A percentile compares a stretch with the other conserved stretches of the same genome.
Evolutionary conservation across 768 basidiomycete species (phyloP).

Genomic region (Butyriboletus loyo): DNA sequence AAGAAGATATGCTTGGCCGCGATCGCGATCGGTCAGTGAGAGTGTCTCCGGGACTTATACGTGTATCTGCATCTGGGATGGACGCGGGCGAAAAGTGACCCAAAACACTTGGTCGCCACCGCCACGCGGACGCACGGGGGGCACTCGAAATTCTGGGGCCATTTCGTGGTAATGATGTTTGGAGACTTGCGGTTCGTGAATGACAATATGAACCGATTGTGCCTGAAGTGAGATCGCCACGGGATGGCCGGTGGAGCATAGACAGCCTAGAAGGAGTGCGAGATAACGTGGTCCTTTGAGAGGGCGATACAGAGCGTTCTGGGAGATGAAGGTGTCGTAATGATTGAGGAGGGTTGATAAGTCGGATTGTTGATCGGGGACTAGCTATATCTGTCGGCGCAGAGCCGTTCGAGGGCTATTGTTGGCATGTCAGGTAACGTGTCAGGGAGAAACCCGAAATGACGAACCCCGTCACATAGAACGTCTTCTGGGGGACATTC

Average conservation of each 20-base stretch:
- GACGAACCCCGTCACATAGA: conserved; percentile 24
- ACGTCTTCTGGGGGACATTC: conserved; percentile 24
- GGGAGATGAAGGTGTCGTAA: conserved; percentile 43
- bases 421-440: conserved; percentile 16
- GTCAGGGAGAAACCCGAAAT: conserved; percentile 20
- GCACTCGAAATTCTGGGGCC: conserved; percentile 1
- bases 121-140: conserved; percentile 32
- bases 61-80: conserved; percentile 42
- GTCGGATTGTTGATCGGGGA: conserved; percentile 33
- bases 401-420: conserved; percentile 24
- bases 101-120: conserved; percentile 64
- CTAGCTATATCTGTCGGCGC: conserved; percentile 24
- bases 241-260: conserved; percentile 39
- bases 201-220: conserved; percentile 36
- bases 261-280: conserved; percentile 40
- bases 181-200: conserved; percentile 48
- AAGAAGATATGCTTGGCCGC: conserved; percentile 61
- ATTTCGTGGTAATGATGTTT: conserved; percentile 35
- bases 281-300: conserved; percentile 35
- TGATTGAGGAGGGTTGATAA: conserved; percentile 37
- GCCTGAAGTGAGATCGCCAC: conserved; percentile 25
- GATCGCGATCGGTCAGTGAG: conserved; percentile 46
- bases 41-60: conserved; percentile 41
- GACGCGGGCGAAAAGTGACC: conserved; percentile 58
- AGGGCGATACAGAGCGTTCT: conserved; percentile 39